These are phyloP conservation scores for Paramecium primaurelia DNA, from an alignment of 73 alveolate species.

Conservation along the genomic window DNA sequence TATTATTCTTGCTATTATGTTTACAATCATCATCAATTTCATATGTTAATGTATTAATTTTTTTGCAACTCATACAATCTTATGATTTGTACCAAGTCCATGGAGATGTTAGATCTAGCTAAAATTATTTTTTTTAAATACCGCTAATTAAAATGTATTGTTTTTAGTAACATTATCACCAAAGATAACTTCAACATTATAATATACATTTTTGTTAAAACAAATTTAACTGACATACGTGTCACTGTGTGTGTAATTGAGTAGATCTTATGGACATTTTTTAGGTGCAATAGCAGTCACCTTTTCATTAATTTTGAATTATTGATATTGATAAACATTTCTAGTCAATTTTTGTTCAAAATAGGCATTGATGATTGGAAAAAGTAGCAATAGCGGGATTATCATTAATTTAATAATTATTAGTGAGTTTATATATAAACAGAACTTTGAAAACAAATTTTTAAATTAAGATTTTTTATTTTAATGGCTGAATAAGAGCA, in stretches of 20 bases:
- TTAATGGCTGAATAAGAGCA: neutral
- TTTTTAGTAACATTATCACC: neutral
- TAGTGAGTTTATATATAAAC: neutral
- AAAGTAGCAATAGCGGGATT: neutral
- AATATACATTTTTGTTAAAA: slow-evolving; percentile 12
- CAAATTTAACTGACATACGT: slow-evolving; percentile 21
- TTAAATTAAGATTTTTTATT: slow-evolving; percentile 2
- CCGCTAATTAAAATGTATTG: neutral
- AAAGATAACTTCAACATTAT: neutral
- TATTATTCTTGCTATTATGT: neutral
- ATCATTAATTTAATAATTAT: neutral
- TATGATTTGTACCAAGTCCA: slow-evolving; percentile 35
- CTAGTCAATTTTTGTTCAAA: neutral
- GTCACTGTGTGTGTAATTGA: neutral
- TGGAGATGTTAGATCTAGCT: slow-evolving; percentile 41
- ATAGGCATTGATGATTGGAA: neutral
- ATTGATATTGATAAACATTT: neutral
- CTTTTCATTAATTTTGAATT: neutral
- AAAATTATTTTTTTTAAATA: neutral
- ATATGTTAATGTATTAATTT: neutral
- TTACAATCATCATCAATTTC: slow-evolving; percentile 9
- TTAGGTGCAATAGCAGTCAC: neutral
- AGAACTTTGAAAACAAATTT: neutral
- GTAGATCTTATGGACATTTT: neutral
- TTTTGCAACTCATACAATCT: neutral